Conservation (phyloP, 2,329 filamentous ascomycete species). For the Metarhizium album region DNA sequence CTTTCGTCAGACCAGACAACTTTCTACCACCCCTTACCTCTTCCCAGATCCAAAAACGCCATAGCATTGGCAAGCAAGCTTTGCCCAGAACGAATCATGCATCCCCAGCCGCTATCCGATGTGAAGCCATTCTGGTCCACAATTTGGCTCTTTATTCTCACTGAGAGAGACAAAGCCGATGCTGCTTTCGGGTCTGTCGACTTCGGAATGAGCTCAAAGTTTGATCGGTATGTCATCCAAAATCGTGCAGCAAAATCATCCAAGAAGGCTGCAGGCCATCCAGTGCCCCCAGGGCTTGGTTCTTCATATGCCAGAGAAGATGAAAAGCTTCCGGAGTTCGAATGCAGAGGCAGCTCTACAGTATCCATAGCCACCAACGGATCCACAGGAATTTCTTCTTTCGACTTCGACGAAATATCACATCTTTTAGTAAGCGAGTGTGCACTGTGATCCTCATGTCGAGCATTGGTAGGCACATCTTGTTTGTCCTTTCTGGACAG, state of each 20-base stretch:
- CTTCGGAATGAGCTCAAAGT: conserved; percentile 72
- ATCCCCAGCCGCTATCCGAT: conserved; percentile 93
- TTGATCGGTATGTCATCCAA: conserved; percentile 94
- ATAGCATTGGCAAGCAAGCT: conserved; percentile 84
- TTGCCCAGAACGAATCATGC: conserved; percentile 96
- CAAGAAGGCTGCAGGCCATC: conserved; percentile 79
- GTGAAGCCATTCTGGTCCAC: conserved; percentile 74
- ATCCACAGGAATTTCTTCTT: background rate
- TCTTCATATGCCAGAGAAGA: conserved; percentile 40
- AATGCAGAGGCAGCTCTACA: conserved; percentile 37
- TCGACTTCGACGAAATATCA: background rate
- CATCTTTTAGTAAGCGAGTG: background rate
- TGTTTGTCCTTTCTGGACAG: conserved; percentile 18
- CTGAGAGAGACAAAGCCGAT: conserved; percentile 66
- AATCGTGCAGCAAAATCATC: conserved; percentile 87
- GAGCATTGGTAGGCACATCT: background rate
- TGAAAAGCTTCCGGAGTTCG: conserved; percentile 39
- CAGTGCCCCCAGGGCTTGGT: conserved; percentile 38
- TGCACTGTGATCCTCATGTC: background rate
- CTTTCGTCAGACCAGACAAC: background rate
- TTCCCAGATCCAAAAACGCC: conserved; percentile 59
- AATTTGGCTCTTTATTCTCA: conserved; percentile 72
- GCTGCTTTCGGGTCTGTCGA: conserved; percentile 63
- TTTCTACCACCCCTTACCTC: conserved; percentile 45
- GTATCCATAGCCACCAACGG: conserved; percentile 13